phyloP scores from a whole-genome alignment of 768 basidiomycete genomes.

The Amanita pseudoporphyria region DNA sequence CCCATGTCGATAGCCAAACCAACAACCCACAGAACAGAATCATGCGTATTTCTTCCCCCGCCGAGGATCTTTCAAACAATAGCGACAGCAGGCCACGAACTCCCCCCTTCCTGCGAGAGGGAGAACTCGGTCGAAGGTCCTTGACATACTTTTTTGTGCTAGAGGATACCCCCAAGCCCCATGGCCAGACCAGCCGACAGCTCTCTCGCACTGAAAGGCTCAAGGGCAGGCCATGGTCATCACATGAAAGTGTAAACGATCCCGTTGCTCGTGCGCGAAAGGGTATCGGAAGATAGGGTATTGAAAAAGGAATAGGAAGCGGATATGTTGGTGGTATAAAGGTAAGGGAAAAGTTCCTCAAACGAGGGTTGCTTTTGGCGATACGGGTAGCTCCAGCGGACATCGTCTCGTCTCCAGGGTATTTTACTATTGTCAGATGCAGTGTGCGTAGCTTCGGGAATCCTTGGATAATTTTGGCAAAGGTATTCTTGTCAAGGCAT shows the following conservation, averaged over 20 bases:
- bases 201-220: conserved; percentile 43
- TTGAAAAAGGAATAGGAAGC: conserved; percentile 36
- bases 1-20: conserved; percentile 41
- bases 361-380: conserved; percentile 55
- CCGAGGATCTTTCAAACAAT: conserved; percentile 46
- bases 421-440: conserved; percentile 54
- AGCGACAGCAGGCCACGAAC: conserved; percentile 32
- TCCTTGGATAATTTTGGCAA: conserved; percentile 51
- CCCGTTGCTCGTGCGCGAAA: conserved; percentile 38
- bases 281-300: conserved; percentile 32
- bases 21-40: conserved; percentile 43
- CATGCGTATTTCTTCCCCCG: conserved; percentile 63
- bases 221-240: conserved; percentile 56
- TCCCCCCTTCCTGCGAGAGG: conserved; percentile 29
- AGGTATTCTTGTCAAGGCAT: conserved; percentile 34
- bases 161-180: conserved; percentile 31
- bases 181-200: conserved; percentile 36
- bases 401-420: conserved; percentile 55
- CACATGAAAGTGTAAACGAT: conserved; percentile 46
- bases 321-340: conserved; percentile 50
- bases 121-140: conserved; percentile 31
- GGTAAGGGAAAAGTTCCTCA: conserved; percentile 53
- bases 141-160: conserved; percentile 27
- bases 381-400: conserved; percentile 50
- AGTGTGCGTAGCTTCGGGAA: conserved; percentile 58